Base-by-base conservation (phyloP, 352 stramenopile genomes). In the Phytophthora idaei region DNA sequence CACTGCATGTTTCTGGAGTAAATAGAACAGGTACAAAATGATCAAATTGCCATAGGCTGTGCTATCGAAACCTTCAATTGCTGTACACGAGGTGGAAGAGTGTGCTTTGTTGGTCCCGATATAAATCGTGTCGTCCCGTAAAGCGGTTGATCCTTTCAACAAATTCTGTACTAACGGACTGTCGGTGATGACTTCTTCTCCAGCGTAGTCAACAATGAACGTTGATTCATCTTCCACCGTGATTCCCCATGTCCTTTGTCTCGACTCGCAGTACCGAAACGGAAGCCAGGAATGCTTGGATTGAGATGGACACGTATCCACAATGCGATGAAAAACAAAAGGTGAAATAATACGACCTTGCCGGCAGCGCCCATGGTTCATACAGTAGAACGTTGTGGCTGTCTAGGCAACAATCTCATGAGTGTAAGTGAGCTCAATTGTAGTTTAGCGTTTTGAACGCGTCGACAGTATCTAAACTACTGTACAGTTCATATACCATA, bases 111-210 rank as follows among this genome's bases (percentile, higher is more conserved):
- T 27, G 8, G 31, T 61, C 47, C 77, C 51, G 28, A 81, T 49
- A 45, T 61, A 86, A 11, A 83, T 12, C 36, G 73, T 73, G 37
- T 67, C 71, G 14, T 65, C 58, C 0, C 69, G 64, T 9, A 50
- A 55, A 4, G 54, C 42, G 4, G 71, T 81, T n/a, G 41, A 55
- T 21, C 65, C 57, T 21, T 36, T 25, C 9, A 73, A 46, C 3
- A 72, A 27, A 9, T 66, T 29, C 29, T 69, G 37, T 11, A 83
- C 39, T 12, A 39, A 39, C 9, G 34, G 34, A 39, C 34, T 39
- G 34, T 39, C 34, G 34, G 34, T 12, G 34, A 80, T 61, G 0
- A 45, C 64, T 34, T 10, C 31, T 11, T n/a, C 52, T 1, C 71
- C 71, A 5, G 61, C 45, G 37, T 69, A 77, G 4, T 44, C 47